phyloP scores from a whole-genome alignment of 2,329 filamentous ascomycete species.

The Westerdykella ornata region DNA sequence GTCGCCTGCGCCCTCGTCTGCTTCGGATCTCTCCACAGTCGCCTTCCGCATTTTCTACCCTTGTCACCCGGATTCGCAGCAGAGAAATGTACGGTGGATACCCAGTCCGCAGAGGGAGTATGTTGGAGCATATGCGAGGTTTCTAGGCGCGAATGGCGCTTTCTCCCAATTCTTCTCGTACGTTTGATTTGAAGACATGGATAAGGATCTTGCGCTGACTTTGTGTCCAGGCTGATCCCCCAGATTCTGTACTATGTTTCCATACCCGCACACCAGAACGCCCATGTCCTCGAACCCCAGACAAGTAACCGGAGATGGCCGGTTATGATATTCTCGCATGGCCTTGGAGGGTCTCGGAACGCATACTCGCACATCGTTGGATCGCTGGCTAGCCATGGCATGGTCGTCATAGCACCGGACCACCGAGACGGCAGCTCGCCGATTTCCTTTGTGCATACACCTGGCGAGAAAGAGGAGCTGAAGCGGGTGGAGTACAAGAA shows the following conservation, averaged over 20 bases:
- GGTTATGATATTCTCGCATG: slow-evolving; percentile 79
- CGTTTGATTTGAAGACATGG: slow-evolving; percentile 5
- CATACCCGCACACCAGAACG: slow-evolving; percentile 67
- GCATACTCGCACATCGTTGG: slow-evolving; percentile 78
- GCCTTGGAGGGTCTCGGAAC: slow-evolving; percentile 72
- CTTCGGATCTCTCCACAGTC: slow-evolving; percentile 56
- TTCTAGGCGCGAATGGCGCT: slow-evolving; percentile 59
- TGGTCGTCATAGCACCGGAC: slow-evolving; percentile 74
- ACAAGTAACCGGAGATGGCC: slow-evolving; percentile 59
- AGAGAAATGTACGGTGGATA: slow-evolving; percentile 66
- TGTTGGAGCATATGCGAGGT: slow-evolving; percentile 67
- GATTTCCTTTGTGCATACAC: slow-evolving; percentile 62
- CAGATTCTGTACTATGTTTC: slow-evolving; percentile 66
- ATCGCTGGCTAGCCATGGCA: slow-evolving; percentile 71
- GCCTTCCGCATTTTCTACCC: slow-evolving; percentile 82
- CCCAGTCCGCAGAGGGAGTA: slow-evolving; percentile 69
- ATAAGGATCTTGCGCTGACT: slow-evolving; percentile 5
- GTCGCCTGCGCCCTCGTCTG: slow-evolving; percentile 49
- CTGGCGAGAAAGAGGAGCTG: slow-evolving; percentile 38
- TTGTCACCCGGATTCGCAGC: slow-evolving; percentile 43
- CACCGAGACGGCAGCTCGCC: slow-evolving; percentile 77
- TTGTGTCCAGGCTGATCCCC: slow-evolving; percentile 53
- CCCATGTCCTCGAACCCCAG: slow-evolving; percentile 50
- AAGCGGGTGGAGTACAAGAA: slow-evolving; percentile 41
- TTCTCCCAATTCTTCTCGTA: slow-evolving; percentile 38